phyloP scores from a whole-genome alignment of 208 protist genomes.

The Vickermania spadyakhi region DNA sequence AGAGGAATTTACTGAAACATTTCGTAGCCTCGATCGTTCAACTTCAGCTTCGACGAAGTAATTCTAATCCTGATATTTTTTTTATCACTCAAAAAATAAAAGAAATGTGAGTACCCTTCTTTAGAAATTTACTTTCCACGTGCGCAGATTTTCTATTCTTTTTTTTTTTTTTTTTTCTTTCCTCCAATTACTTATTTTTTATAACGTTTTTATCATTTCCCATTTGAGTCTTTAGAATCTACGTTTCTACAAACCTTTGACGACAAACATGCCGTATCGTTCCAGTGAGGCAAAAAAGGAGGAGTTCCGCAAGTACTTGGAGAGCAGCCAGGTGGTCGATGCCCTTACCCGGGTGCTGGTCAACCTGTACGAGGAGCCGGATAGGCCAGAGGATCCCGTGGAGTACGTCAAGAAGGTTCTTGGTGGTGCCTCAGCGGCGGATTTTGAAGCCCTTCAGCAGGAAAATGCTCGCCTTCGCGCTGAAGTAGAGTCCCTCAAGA shows the following conservation, averaged over 20 bases:
- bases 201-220: not conserved
- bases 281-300: constrained; percentile 93
- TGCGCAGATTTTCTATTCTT: too few species aligned
- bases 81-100: too few species aligned
- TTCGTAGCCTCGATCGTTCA: too few species aligned
- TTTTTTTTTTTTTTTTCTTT: constrained; percentile 3
- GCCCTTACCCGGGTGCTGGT: constrained; percentile 89
- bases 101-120: too few species aligned
- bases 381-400: constrained; percentile 88
- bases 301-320: constrained; percentile 92
- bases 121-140: not conserved
- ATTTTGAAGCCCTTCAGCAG: constrained; percentile 80
- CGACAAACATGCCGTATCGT: constrained; percentile 72
- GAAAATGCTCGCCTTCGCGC: constrained; percentile 77
- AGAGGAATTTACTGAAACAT: not conserved
- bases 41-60: too few species aligned
- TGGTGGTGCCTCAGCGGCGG: constrained; percentile 79
- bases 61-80: too few species aligned
- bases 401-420: constrained; percentile 92
- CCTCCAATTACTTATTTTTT: constrained; percentile 4
- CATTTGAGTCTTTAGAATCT: not conserved
- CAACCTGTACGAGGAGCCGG: constrained; percentile 90
- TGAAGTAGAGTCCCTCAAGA: constrained; percentile 75
- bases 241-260: not conserved
- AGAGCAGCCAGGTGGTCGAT: constrained; percentile 88